Conservation (phyloP, 352 stramenopile species). For the Globisporangium cylindrosporum region DNA sequence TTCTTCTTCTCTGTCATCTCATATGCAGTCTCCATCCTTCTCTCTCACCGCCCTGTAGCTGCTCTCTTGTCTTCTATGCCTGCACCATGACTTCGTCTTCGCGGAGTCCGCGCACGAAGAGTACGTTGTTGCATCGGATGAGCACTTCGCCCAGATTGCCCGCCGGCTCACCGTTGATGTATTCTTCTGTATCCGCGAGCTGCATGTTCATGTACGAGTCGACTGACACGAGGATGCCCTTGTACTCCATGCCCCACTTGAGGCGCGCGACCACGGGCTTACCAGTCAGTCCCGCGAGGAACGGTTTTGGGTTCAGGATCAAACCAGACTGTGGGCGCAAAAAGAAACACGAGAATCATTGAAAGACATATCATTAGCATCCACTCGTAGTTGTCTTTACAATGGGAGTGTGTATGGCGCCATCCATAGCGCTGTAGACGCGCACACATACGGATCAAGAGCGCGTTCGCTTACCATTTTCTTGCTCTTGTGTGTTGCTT, state of each 20-base stretch:
- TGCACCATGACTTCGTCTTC: constrained; percentile 18
- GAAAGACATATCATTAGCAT: background rate
- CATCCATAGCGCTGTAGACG: background rate
- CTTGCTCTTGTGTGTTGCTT: constrained; percentile 6
- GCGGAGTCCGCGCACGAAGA: constrained; percentile 92
- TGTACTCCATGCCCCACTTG: constrained; percentile 99
- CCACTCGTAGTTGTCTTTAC: background rate
- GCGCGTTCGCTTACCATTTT: constrained; percentile 15
- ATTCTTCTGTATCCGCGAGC: constrained; percentile 96
- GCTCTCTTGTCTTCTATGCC: constrained; percentile 12
- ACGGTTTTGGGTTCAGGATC: constrained; percentile 96
- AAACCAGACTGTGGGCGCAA: constrained; percentile 59
- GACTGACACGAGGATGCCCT: constrained; percentile 91
- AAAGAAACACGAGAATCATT: background rate
- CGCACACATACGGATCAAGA: background rate
- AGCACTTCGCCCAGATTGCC: constrained; percentile 97
- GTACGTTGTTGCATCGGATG: constrained; percentile 99
- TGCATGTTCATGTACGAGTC: constrained; percentile 99
- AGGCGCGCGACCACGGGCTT: constrained; percentile 96
- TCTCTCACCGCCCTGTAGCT: background rate
- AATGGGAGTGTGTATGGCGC: background rate
- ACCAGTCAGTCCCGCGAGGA: constrained; percentile 92
- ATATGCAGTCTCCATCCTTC: background rate
- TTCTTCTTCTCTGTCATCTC: background rate
- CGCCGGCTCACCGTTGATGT: constrained; percentile 95